Evolutionary conservation across 2,329 filamentous ascomycete species (phyloP).

Genomic region (Basipetospora chlamydospora): DNA sequence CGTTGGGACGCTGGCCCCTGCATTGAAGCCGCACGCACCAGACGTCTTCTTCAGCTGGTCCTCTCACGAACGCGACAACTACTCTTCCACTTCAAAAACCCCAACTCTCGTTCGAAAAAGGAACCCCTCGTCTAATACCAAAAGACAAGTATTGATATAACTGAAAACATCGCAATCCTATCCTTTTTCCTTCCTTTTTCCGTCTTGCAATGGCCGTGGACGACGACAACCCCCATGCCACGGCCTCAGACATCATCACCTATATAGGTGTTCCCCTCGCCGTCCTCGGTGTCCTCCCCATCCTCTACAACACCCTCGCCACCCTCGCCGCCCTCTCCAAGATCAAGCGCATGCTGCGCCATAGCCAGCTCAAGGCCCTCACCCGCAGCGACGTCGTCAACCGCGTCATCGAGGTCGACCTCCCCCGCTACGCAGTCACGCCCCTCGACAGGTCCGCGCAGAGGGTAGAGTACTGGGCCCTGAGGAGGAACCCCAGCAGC

Average conservation of each 20-base stretch:
- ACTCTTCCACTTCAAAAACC: too few relatives aligned
- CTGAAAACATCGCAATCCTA: background rate
- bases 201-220: too few relatives aligned
- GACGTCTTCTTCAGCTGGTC: too few relatives aligned
- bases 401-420: constrained; percentile 50
- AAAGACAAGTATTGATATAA: too few relatives aligned
- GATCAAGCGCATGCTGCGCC: constrained; percentile 42
- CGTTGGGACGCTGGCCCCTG: too few relatives aligned
- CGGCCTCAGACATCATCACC: constrained; percentile 33
- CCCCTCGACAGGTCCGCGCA: constrained; percentile 40
- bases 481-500: constrained; percentile 32
- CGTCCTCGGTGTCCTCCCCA: constrained; percentile 45
- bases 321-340: constrained; percentile 45
- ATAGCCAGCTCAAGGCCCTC: constrained; percentile 41
- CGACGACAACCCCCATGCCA: constrained; percentile 13
- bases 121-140: too few relatives aligned
- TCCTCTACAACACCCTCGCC: constrained; percentile 49
- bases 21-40: too few relatives aligned
- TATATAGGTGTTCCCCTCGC: constrained; percentile 44
- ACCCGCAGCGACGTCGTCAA: constrained; percentile 51
- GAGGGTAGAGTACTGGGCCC: constrained; percentile 42
- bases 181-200: too few relatives aligned
- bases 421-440: constrained; percentile 49
- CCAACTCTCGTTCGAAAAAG: too few relatives aligned
- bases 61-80: too few relatives aligned